Evolutionary conservation across 257 asterid species (phyloP).

Genomic region (Salvia hispanica): DNA sequence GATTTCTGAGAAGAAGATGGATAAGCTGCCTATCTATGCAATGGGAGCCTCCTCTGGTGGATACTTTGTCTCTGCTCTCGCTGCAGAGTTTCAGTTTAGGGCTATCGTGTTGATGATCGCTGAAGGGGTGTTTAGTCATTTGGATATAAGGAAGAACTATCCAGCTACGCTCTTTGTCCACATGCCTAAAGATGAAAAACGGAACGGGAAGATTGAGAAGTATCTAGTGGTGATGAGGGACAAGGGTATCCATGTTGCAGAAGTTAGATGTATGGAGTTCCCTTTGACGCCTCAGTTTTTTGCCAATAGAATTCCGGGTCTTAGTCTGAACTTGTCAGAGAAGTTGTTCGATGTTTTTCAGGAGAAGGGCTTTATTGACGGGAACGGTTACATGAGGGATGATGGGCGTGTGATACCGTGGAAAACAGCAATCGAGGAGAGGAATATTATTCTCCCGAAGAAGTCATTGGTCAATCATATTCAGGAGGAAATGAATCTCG

Average conservation of each 20-base stretch:
- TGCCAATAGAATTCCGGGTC: slow-evolving; percentile 65
- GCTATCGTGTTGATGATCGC: slow-evolving; percentile 76
- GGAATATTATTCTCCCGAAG: slow-evolving; percentile 53
- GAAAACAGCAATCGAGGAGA: slow-evolving; percentile 67
- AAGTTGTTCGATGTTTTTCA: slow-evolving; percentile 52
- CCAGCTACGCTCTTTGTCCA: slow-evolving; percentile 91
- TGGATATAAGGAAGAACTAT: slow-evolving; percentile 52
- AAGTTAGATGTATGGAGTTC: slow-evolving; percentile 73
- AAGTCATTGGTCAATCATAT: slow-evolving; percentile 64
- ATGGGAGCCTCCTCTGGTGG: slow-evolving; percentile 98
- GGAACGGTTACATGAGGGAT: slow-evolving; percentile 77
- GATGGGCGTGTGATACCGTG: slow-evolving; percentile 83
- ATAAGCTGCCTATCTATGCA: slow-evolving; percentile 70
- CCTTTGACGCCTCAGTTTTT: slow-evolving; percentile 66
- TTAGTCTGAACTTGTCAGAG: slow-evolving; percentile 50
- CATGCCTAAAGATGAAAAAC: slow-evolving; percentile 90
- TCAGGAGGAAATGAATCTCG: slow-evolving; percentile 98
- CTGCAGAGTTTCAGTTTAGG: slow-evolving; percentile 53
- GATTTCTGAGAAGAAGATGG: slow-evolving; percentile 56
- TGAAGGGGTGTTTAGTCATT: slow-evolving; percentile 72
- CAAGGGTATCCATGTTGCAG: slow-evolving; percentile 68
- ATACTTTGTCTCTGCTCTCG: slow-evolving; percentile 82
- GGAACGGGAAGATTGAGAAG: slow-evolving; percentile 60
- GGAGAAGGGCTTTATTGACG: slow-evolving; percentile 68
- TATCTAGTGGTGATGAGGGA: slow-evolving; percentile 54